Base-by-base conservation (phyloP, 208 protist genomes). In the Trypanosoma lewisi region DNA sequence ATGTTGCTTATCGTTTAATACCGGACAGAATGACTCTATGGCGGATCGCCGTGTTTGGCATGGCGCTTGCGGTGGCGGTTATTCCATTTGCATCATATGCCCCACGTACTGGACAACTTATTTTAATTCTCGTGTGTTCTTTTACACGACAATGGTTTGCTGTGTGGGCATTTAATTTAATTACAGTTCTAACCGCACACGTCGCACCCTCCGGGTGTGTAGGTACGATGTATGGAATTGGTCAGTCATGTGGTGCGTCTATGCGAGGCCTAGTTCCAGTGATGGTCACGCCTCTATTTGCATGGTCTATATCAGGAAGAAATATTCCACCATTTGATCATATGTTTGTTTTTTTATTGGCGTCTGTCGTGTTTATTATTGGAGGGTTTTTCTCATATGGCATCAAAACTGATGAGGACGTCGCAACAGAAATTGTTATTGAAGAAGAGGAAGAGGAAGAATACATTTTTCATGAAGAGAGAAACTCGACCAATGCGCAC, bases 141-240 rank as follows among this genome's bases (percentile, higher is more conserved):
- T 78, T 89, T 67, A 37, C 70, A 8, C 82, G 84, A 1, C 82
- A 90, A 62, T 77, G 79, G 19, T 57, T 74, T 30, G 63, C 77
- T 42, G 75, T 75, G 14, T 95, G 88, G 85, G 55, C 49, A 11
- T 95, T 81, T 50, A 71, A 61, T 14, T 64, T 88, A 21, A 85
- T 75, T 53, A 80, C 70, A 17, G 44, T 95, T 11, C 19, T 89
- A 5, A 81, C 82, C 0, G 85, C 88, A 6, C 69, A 79, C 42
- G 76, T 78, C 6, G 80, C 88, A 21, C 84, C 88, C 16, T 63
- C 36, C 1, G 80, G 78, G 4, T 68, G 70, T 39, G 72, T 92
- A 0, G 80, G 80, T 4, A 72, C 78, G 36, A 91, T 92, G 78
- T 92, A 91, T 57, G 88, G 82, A 37, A 81, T 94, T 45, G 70